phyloP scores from a whole-genome alignment of 129 eudicot genomes.

The Flaveria linearis region DNA sequence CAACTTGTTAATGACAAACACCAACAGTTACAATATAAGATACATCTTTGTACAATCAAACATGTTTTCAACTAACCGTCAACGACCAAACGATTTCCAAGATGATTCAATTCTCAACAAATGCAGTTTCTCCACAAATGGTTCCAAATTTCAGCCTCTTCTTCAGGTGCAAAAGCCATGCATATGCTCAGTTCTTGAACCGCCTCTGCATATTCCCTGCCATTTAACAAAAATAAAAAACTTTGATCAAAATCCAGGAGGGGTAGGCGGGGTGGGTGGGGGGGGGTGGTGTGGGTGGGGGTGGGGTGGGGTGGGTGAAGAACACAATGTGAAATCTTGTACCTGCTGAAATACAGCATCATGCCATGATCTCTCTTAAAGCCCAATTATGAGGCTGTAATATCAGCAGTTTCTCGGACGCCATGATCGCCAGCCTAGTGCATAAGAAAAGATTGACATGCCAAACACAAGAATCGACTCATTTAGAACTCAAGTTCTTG shows the following conservation, averaged over 20 bases:
- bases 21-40: background rate
- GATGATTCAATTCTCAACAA: slow-evolving; percentile 68
- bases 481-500: slow-evolving; percentile 16
- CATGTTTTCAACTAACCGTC: slow-evolving; percentile 41
- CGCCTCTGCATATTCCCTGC: slow-evolving; percentile 76
- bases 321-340: slow-evolving; percentile 8
- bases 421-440: slow-evolving; percentile 90
- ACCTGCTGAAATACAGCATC: slow-evolving; percentile 91
- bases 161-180: slow-evolving; percentile 98
- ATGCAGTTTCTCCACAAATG: slow-evolving; percentile 85
- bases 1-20: slow-evolving; percentile 12
- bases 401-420: slow-evolving; percentile 79
- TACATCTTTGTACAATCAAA: slow-evolving; percentile 21
- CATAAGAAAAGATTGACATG: slow-evolving; percentile 28
- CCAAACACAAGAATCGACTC: slow-evolving; percentile 23
- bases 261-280: background rate
- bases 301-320: background rate
- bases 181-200: slow-evolving; percentile 95
- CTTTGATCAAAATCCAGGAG: background rate
- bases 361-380: slow-evolving; percentile 83
- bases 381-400: slow-evolving; percentile 96
- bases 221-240: background rate
- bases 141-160: slow-evolving; percentile 81
- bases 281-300: too few relatives aligned
- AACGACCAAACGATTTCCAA: slow-evolving; percentile 71